Percentiles rank a stretch among this genome's conserved stretches.
phyloP scores from a whole-genome alignment of 2,329 filamentous ascomycete species.

The Claviceps monticola region DNA sequence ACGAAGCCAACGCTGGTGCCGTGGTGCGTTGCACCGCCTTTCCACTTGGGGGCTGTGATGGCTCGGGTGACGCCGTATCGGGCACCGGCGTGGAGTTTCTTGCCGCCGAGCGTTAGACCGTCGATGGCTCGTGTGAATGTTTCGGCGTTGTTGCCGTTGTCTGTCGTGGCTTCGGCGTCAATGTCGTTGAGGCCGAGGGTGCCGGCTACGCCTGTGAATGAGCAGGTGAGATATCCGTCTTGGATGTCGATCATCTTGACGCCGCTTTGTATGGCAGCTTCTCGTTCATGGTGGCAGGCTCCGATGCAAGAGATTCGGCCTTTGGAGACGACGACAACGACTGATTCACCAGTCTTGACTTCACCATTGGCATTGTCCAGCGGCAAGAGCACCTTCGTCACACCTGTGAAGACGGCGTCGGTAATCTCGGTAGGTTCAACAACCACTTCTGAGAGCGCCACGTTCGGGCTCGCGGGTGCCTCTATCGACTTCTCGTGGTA shows the following conservation, averaged over 20 bases:
- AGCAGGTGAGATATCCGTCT: slow-evolving; percentile 46
- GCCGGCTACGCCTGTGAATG: slow-evolving; percentile 47
- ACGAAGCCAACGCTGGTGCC: slow-evolving; percentile 46
- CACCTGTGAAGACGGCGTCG: slow-evolving; percentile 41
- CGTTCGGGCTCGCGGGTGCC: slow-evolving; percentile 25
- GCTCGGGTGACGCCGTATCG: slow-evolving; percentile 45
- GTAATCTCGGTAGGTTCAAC: slow-evolving; percentile 25
- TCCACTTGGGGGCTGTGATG: slow-evolving; percentile 40
- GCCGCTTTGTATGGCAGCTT: slow-evolving; percentile 19
- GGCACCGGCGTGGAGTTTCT: slow-evolving; percentile 39
- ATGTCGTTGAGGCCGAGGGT: slow-evolving; percentile 50
- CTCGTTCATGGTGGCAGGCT: slow-evolving; percentile 30
- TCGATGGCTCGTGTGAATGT: slow-evolving; percentile 45
- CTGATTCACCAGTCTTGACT: slow-evolving; percentile 15
- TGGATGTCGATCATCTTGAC: slow-evolving; percentile 31
- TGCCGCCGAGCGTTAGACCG: slow-evolving; percentile 39
- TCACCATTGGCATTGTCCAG: slow-evolving; percentile 19
- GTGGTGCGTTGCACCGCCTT: slow-evolving; percentile 28
- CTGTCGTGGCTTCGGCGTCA: slow-evolving; percentile 38
- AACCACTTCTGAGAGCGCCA: slow-evolving; percentile 24
- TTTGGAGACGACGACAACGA: slow-evolving; percentile 36
- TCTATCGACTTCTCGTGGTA: slow-evolving; percentile 36
- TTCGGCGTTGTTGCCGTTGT: slow-evolving; percentile 32
- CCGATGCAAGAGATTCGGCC: slow-evolving; percentile 46
- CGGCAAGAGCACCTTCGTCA: slow-evolving; percentile 37